Evolutionary conservation across 1,139 yeast genomes (phyloP), one percentile per base, ranked within the genome.

Genomic region (Hansenula lynferdii): DNA sequence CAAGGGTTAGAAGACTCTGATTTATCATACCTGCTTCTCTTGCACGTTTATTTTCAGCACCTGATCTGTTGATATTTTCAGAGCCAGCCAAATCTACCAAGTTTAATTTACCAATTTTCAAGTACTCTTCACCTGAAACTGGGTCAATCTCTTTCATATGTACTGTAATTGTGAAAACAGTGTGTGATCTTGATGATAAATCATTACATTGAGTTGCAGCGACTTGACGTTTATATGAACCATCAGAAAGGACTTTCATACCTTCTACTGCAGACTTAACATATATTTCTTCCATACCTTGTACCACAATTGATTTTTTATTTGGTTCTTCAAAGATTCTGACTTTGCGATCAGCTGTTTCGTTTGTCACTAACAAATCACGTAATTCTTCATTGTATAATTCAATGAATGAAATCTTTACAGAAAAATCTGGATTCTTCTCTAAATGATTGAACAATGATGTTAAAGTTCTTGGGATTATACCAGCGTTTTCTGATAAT

Each of bases 31-130:
- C 96, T 3, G 96, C 96, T 58, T 86, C 96, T 48, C 85, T 77
- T 0, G 95, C 95, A 23, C 94, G 69, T 53, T 76, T 80, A 54
- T 81, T 78, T 38, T 69, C 75, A 0, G 95, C 92, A 1, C 96
- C 96, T 0, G 95, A 83, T 42, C 86, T 67, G 43, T 70, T 76
- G 36, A 87, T 80, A 52, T 86, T 85, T 55, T 84, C 95, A 14
- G 94, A 83, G 0, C 97, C 96, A 0, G 97, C 97, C 45, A 89
- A 68, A 63, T 89, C 96, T 3, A 87, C 95, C 29, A 89, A 65
- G 54, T 86, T 85, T 56, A 89, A 70, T 48, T 81, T 84, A 5
- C 87, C 83, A 18, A 64, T 64, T 47, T 64, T 66, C 36, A 72
- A 58, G 34, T 67, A 70, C 36, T 67, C 68, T 31, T 61, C 66